Evolutionary conservation across 2,329 filamentous ascomycete species (phyloP).

Genomic region (Verticillium longisporum): DNA sequence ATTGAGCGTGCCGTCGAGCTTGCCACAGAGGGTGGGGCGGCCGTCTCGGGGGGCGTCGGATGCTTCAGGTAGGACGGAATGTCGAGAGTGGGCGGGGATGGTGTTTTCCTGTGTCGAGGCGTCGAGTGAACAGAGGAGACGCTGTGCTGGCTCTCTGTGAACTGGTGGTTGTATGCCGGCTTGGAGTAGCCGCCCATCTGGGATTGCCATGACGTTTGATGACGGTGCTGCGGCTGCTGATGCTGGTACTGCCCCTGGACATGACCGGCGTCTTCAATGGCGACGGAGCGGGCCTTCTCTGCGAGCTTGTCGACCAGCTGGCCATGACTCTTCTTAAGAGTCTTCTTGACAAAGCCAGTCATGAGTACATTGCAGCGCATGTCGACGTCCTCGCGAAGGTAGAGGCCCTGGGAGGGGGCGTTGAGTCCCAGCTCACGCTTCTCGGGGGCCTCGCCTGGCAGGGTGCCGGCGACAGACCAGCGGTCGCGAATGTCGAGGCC

Average conservation of each 20-base stretch:
- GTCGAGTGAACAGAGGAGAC: background rate
- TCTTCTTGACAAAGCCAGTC: slow-evolving; percentile 72
- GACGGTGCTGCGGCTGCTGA: background rate
- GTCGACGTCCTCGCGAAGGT: slow-evolving; percentile 79
- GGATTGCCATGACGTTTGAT: background rate
- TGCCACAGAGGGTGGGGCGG: background rate
- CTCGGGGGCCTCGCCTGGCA: slow-evolving; percentile 63
- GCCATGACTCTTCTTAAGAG: slow-evolving; percentile 68
- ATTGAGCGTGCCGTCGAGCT: background rate
- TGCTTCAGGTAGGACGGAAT: background rate
- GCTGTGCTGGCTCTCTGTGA: background rate
- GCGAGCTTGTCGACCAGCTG: slow-evolving; percentile 64
- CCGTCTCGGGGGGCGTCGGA: background rate
- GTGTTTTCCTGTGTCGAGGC: background rate
- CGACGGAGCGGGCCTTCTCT: slow-evolving; percentile 1
- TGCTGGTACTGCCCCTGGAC: background rate
- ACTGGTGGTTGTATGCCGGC: background rate
- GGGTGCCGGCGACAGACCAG: slow-evolving; percentile 68
- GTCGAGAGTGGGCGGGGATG: background rate
- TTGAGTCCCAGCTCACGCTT: slow-evolving; percentile 60
- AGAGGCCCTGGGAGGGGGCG: slow-evolving; percentile 62
- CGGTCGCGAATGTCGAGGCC: slow-evolving; percentile 72
- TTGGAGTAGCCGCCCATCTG: background rate
- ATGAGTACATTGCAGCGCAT: slow-evolving; percentile 75
- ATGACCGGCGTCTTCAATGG: background rate